Conservation (phyloP, 2,329 filamentous ascomycete genomes). For the Venturia pyrina region DNA sequence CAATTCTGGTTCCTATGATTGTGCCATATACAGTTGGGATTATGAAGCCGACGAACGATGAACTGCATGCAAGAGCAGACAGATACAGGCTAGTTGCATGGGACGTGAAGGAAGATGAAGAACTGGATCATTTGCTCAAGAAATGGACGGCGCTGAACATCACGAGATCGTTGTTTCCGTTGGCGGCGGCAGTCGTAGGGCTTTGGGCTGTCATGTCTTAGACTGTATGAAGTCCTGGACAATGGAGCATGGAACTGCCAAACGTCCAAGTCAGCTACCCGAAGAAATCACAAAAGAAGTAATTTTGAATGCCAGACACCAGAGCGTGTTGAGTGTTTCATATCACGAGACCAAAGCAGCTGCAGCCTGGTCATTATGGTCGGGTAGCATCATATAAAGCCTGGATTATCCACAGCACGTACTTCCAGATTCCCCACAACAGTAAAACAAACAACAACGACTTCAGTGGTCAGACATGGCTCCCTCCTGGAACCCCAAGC, state of each 20-base stretch:
- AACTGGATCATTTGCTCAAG: background rate
- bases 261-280: too few species aligned
- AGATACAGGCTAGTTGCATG: background rate
- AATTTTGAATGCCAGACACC: too few species aligned
- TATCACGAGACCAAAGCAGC: too few species aligned
- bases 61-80: background rate
- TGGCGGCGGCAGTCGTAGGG: slow-evolving; percentile 1
- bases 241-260: background rate
- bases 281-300: too few species aligned
- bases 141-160: slow-evolving; percentile 9
- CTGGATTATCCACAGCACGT: too few species aligned
- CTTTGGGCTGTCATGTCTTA: background rate
- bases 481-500: background rate
- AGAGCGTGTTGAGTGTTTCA: too few species aligned
- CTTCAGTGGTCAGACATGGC: too few species aligned
- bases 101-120: slow-evolving; percentile 3
- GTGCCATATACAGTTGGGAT: slow-evolving; percentile 12
- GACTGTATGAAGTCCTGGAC: background rate
- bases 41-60: slow-evolving; percentile 11
- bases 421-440: too few species aligned
- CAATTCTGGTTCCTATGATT: slow-evolving; percentile 9
- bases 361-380: too few species aligned
- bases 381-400: too few species aligned
- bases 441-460: too few species aligned
- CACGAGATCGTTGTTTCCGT: background rate